Conservation (phyloP, 2,329 filamentous ascomycete genomes). For the Pseudogymnoascus sp. region DNA sequence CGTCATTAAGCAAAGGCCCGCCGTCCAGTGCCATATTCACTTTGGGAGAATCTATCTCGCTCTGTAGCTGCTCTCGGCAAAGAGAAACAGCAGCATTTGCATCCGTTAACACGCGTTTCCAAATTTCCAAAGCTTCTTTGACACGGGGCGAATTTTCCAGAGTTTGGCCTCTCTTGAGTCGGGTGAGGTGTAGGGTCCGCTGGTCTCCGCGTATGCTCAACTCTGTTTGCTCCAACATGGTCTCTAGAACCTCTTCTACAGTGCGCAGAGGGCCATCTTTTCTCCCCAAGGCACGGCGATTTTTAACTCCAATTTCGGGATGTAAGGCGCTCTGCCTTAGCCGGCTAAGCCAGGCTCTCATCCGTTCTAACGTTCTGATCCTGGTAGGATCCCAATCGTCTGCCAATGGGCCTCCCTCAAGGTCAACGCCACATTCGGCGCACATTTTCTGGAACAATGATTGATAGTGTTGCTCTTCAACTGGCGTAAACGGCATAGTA, state of each 20-base stretch:
- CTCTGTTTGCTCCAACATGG: slow-evolving; percentile 87
- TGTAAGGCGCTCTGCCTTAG: slow-evolving; percentile 80
- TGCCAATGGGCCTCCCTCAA: slow-evolving; percentile 53
- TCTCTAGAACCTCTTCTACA: slow-evolving; percentile 76
- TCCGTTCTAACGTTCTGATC: slow-evolving; percentile 50
- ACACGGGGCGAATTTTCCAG: slow-evolving; percentile 67
- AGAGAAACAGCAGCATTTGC: slow-evolving; percentile 50
- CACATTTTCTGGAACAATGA: slow-evolving; percentile 71
- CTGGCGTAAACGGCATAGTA: slow-evolving; percentile 79
- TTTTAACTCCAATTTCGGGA: slow-evolving; percentile 68
- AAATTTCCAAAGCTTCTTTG: slow-evolving; percentile 62
- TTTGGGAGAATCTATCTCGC: slow-evolving; percentile 35
- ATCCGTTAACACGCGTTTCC: slow-evolving; percentile 51
- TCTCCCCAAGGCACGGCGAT: slow-evolving; percentile 56
- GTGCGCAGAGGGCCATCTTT: slow-evolving; percentile 66
- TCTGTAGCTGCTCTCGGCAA: slow-evolving; percentile 54
- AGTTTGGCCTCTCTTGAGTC: slow-evolving; percentile 74
- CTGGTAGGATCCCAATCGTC: slow-evolving; percentile 54
- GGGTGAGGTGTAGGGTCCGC: slow-evolving; percentile 57
- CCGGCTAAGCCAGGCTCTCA: slow-evolving; percentile 72
- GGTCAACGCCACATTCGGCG: slow-evolving; percentile 58
- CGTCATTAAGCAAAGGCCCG: slow-evolving; percentile 25
- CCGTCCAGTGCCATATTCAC: slow-evolving; percentile 19
- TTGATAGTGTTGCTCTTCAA: slow-evolving; percentile 86
- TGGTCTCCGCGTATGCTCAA: slow-evolving; percentile 60